phyloP scores from a whole-genome alignment of 768 basidiomycete genomes.

The Suillus lakei region DNA sequence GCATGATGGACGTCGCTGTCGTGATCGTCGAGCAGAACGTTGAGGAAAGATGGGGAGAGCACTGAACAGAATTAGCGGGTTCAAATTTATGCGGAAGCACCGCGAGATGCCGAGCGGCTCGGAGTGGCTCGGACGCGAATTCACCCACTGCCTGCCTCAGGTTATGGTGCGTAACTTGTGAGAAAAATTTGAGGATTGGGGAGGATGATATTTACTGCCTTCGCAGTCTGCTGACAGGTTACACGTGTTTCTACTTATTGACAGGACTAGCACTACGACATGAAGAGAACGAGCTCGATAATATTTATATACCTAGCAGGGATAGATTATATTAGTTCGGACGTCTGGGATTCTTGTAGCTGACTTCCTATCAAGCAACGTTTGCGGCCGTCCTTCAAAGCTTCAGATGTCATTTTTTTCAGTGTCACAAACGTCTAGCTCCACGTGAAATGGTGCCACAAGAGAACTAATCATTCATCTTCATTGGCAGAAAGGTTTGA shows the following conservation, averaged over 20 bases:
- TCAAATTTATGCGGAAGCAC: slow-evolving; percentile 4
- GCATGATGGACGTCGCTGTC: slow-evolving; percentile 52
- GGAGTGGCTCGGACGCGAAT: slow-evolving; percentile 3
- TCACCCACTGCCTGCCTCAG: background rate
- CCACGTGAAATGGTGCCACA: background rate
- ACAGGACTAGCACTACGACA: background rate
- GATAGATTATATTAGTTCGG: background rate
- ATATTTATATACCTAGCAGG: background rate
- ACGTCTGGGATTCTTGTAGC: too few relatives aligned
- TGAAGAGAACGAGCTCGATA: background rate
- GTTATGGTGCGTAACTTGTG: too few relatives aligned
- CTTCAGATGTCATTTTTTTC: too few relatives aligned
- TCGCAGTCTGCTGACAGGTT: background rate
- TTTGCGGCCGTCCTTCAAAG: too few relatives aligned
- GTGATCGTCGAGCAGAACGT: slow-evolving; percentile 9
- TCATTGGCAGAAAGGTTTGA: background rate
- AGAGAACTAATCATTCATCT: background rate
- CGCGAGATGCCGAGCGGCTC: slow-evolving; percentile 1
- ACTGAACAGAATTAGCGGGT: background rate
- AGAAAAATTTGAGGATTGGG: too few relatives aligned
- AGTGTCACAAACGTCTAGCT: too few relatives aligned
- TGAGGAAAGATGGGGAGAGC: background rate
- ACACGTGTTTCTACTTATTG: background rate
- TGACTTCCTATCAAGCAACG: too few relatives aligned
- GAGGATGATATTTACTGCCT: background rate